Evolutionary conservation across 768 basidiomycete species (phyloP), one percentile per base, ranked within the genome.

Genomic region (Tulasnella sp.): DNA sequence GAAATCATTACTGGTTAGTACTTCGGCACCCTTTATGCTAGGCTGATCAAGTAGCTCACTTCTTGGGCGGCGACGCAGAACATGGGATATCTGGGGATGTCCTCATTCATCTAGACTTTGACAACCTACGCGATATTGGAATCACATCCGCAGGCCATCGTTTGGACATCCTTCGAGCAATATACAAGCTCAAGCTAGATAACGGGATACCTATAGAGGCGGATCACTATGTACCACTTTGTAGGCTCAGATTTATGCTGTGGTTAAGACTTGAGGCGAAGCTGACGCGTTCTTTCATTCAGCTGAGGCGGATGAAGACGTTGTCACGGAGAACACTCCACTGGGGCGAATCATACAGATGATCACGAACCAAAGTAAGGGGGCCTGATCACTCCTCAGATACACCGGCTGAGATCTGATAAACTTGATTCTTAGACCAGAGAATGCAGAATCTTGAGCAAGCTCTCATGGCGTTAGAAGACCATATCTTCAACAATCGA

Each of bases 31-130:
- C 56, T 34, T 44, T 41, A 42, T 54, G 27, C 15, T n/a, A 34
- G 27, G n/a, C n/a, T 25, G 19, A 29, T 46, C 21, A 52, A n/a
- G 42, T 11, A 17, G 4, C 15, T n/a, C 9, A 52, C 54, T n/a
- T n/a, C 4, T 31, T 41, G 21, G 49, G 30, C 21, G 50, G 61
- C 61, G 56, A 63, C 54, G 29, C 63, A 94, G 94, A 92, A 68
- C 87, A 99, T 70, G 85, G 81, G 63, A 89, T 99, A 63, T 85
- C 85, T 17, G 96, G 96, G 57, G 92, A 97, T 63, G 82, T 90
- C 1, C 78, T 99, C 5, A 82, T 85, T 63, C 74, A 87, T 65
- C 77, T 97, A 49, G 87, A 92, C 68, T 77, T 82, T n/a, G 87
- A 92, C 22, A 72, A 80, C 1, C 80, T 99, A 63, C 89, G 87